Evolutionary conservation across 495 filamentous ascomycete genomes (phyloP), one percentile per base, ranked within the genome.

Genomic region (Annulohypoxylon moriforme): DNA sequence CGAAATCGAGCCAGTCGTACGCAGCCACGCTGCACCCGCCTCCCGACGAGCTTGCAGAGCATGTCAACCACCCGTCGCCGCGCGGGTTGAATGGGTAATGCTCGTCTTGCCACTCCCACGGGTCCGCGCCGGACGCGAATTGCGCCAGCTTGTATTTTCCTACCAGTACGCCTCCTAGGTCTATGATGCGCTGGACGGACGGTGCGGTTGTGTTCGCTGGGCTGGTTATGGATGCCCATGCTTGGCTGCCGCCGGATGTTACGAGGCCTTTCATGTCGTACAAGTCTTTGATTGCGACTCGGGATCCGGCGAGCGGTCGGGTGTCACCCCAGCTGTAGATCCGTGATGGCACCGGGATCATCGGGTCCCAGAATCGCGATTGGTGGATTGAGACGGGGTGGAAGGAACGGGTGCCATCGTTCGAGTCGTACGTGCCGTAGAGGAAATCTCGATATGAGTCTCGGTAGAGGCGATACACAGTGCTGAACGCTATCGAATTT

Each of bases 261-360:
- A 81, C 74, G 0, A 87, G 70, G 9, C 86, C 87, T 11, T 80
- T 80, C 31, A 88, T 71, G 61, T 88, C 82, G 70, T 82, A 87
- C 24, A 88, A 81, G 55, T 88, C 87, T 65, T 89, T 89, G 68
- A 88, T 77, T 0, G 82, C 85, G 6, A 86, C 74, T 1, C 86
- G 79, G 14, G 27, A 53, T 6, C 74, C 74, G 3, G 74, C 74
- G 16, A 76, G 44, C 10, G 74, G 71, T 14, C 72, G 55, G 1
- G 71, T 3, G 44, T 76, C 74, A 14, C 56, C 49, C 71, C 74
- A 74, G 63, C 66, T 69, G 44, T 86, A 85, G 0, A 87, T 79
- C 1, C 84, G 76, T 2, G 82, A 85, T 0, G 84, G 84, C 0
- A 86, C 84, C 0, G 80, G 72, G 49, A 75, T 75, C 64, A 71